Evolutionary conservation across 2,329 filamentous ascomycete genomes (phyloP).

Genomic region (Fusarium citri): DNA sequence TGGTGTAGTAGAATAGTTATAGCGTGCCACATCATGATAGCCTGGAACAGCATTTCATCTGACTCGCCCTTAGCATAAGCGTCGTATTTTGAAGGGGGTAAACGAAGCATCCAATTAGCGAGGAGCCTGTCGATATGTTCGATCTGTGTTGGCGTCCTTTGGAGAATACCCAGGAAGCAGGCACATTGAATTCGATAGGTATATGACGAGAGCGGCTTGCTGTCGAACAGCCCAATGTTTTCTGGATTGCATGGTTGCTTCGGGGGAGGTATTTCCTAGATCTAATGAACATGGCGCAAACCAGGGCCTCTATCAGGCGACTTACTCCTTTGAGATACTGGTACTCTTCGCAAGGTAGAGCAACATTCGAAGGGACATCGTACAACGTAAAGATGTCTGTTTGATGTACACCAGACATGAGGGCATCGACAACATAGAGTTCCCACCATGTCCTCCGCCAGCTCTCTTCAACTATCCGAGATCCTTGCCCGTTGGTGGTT

Average conservation of each 20-base stretch:
- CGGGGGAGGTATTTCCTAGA: not conserved
- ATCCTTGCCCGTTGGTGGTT: not conserved
- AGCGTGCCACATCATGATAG: conserved; percentile 15
- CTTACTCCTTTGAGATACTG: conserved; percentile 8
- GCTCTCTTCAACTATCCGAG: conserved; percentile 2
- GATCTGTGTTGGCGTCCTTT: not conserved
- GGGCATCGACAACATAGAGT: conserved; percentile 11
- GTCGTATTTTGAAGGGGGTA: not conserved
- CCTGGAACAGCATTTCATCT: conserved; percentile 16
- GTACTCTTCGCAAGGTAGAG: not conserved
- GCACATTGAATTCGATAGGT: conserved; percentile 11
- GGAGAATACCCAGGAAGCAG: not conserved
- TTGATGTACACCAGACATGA: conserved; percentile 12
- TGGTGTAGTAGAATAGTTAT: conserved; percentile 5
- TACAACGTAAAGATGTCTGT: conserved; percentile 2
- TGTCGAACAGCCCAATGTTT: not conserved
- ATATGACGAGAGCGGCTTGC: not conserved
- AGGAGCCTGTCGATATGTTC: not conserved
- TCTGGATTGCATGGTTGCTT: not conserved
- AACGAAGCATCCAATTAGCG: conserved; percentile 14
- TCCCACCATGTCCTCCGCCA: conserved; percentile 20
- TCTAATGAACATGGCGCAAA: not conserved
- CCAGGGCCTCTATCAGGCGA: not conserved
- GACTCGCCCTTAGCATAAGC: not conserved
- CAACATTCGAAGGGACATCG: not conserved